Base-by-base conservation (phyloP, 148 eudicot genomes). In the Amaranthus hypochondriacus region DNA sequence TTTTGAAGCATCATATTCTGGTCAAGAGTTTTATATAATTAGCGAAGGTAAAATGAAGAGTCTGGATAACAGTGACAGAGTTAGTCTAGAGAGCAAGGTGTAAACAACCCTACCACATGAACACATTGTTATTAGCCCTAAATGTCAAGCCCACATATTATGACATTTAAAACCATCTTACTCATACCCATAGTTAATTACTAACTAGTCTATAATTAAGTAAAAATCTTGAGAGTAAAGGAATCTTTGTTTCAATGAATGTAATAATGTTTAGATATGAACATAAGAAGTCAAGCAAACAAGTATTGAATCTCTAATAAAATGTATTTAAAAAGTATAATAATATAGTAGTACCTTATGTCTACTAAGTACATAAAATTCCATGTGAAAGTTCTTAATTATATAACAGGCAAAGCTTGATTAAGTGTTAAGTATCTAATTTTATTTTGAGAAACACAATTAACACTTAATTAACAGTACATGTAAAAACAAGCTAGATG, bases 371-470 rank as follows among this genome's bases (percentile, higher is more conserved):
- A 14, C 50, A 75, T 48, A 14, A 75, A 43, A 61, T 57, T 4
- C 66, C 66, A 75, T 70, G 79, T 76, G 79, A 53, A 76, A 62
- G 73, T 14, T 15, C 80, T 65, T 72, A 77, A 72, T 77, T 77
- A 66, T 53, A 18, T 1, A 77, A 71, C 75, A 77, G 55, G 58
- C 50, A 54, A 39, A 46, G 4, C 9, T 56, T 55, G 65, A 62
- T 58, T 44, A 60, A 54, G 56, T 57, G 39, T 49, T 68, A 42
- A 56, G 52, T 66, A 47, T 48, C n/a, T 1, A 61, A 61, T 52
- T 28, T 56, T 61, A 21, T 70, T 76, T 69, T 64, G 53, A 69
- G 62, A 57, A 56, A 56, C 58, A 50, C 39, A 0, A 0, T 28
- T 28, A 28, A 28, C 39, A 28, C 39, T 28, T 28, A 61, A 61